Base-by-base conservation (phyloP, 2,329 filamentous ascomycete species). In the Claviceps quebecensis region DNA sequence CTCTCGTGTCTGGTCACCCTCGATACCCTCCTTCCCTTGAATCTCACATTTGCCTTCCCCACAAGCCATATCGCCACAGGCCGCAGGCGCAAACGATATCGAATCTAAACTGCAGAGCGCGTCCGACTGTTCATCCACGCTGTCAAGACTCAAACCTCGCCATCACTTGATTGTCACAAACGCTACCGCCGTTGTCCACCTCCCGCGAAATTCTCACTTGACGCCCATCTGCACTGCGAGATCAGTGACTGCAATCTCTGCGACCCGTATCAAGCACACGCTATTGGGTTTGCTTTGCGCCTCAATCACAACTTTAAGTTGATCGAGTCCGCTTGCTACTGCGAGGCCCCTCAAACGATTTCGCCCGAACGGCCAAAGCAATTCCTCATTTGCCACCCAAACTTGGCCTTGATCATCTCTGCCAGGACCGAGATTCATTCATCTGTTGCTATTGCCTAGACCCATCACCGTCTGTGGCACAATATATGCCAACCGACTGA, bases 1-100 rank as follows among this genome's bases (percentile, higher is more conserved):
- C 53, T 51, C 40, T 53, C 40, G 36, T 37, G 22, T 39, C 47
- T 38, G 23, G 45, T 39, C 39, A 45, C 34, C 14, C 19, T 43
- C 43, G 17, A 49, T 41, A 22, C 23, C 37, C 38, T 37, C 39
- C 17, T 39, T 49, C 11, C 39, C 46, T 39, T 36, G 13, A 26
- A 29, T 23, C 45, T 50, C 34, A 26, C 4, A 23, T 45, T 46
- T 19, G n/a, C 45, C 22, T 44, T 50, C 37, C 17, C 38, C 38
- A 50, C 43, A 22, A 38, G 36, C 47, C 23, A 44, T 16, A 34
- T 44, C 39, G 44, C 44, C 45, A 43, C 26, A 44, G 23, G 44
- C 44, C 45, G 37, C 26, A 44, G 23, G 22, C 22, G 47, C 34
- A 34, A 7, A 23, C 46, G 40, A 45, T 34, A 4, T 22, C 19